A percentile compares a stretch with the other conserved stretches of the same genome.
phyloP scores from a whole-genome alignment of 2,329 filamentous ascomycete genomes.

The Hypoxylon sp. region DNA sequence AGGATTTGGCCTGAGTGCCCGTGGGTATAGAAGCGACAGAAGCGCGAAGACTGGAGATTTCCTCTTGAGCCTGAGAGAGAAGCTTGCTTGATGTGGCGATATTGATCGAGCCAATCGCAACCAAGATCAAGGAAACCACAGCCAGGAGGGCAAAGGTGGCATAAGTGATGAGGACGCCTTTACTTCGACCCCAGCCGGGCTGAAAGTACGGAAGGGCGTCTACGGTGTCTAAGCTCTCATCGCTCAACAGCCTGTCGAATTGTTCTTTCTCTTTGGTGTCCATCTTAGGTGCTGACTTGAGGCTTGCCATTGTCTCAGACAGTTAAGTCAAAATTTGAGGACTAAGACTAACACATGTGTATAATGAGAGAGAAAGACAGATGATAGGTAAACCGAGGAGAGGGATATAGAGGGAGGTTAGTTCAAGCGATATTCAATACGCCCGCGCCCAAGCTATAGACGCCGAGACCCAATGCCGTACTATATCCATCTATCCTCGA shows the following conservation, averaged over 20 bases:
- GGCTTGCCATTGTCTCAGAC: too few relatives aligned
- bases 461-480: too few relatives aligned
- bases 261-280: conserved; percentile 8
- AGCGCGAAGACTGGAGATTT: conserved; percentile 4
- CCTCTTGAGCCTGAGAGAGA: conserved; percentile 5
- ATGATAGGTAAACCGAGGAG: too few relatives aligned
- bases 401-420: too few relatives aligned
- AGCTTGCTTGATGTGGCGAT: background rate
- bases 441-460: too few relatives aligned
- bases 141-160: conserved; percentile 3
- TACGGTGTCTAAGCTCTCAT: conserved; percentile 1
- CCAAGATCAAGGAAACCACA: background rate
- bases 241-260: conserved; percentile 4
- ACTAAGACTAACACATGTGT: too few relatives aligned
- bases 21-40: too few relatives aligned
- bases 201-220: background rate
- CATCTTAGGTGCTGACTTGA: conserved; percentile 9
- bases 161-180: conserved; percentile 5
- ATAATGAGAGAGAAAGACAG: too few relatives aligned
- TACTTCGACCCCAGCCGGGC: conserved; percentile 1
- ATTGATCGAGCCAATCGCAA: background rate
- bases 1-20: background rate
- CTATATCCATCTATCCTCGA: too few relatives aligned
- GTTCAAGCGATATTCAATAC: too few relatives aligned
- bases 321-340: too few relatives aligned